These are phyloP conservation scores for Sextonia rubra DNA, from an alignment of 164 flowering plant genomes.

Conservation along the genomic window DNA sequence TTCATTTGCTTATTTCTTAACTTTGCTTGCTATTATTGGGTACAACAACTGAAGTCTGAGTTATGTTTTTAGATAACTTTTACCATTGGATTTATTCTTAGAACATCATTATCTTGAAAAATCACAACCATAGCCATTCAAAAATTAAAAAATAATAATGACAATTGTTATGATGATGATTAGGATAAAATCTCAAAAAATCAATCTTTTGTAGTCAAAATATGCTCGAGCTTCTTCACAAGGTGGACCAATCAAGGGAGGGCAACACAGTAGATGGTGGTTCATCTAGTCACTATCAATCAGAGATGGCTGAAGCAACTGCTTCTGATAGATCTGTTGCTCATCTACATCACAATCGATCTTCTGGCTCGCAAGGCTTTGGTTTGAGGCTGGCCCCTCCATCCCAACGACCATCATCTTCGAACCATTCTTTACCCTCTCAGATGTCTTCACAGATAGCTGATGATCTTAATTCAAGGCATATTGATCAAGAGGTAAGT, in stretches of 20 bases:
- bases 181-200: not conserved
- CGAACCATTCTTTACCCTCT: conserved; percentile 34
- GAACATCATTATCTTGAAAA: not conserved
- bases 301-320: conserved; percentile 37
- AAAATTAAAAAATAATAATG: too few species aligned
- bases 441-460: conserved; percentile 30
- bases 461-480: conserved; percentile 28
- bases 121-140: not conserved
- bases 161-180: not conserved
- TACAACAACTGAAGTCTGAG: not conserved
- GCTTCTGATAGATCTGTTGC: conserved; percentile 28
- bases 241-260: conserved; percentile 73
- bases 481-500: conserved; percentile 28
- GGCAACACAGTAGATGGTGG: conserved; percentile 21
- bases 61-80: not conserved
- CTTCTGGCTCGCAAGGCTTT: conserved; percentile 57
- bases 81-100: not conserved
- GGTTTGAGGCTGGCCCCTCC: conserved; percentile 19
- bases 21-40: not conserved
- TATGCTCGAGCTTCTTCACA: conserved; percentile 88
- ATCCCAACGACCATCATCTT: conserved; percentile 21
- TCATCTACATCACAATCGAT: conserved; percentile 43
- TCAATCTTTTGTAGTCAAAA: conserved; percentile 51
- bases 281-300: conserved; percentile 36
- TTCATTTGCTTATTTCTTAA: too few species aligned